Evolutionary conservation across 2,329 filamentous ascomycete species (phyloP), one percentile per base, ranked within the genome.

Genomic region (Cladosporium sp.): DNA sequence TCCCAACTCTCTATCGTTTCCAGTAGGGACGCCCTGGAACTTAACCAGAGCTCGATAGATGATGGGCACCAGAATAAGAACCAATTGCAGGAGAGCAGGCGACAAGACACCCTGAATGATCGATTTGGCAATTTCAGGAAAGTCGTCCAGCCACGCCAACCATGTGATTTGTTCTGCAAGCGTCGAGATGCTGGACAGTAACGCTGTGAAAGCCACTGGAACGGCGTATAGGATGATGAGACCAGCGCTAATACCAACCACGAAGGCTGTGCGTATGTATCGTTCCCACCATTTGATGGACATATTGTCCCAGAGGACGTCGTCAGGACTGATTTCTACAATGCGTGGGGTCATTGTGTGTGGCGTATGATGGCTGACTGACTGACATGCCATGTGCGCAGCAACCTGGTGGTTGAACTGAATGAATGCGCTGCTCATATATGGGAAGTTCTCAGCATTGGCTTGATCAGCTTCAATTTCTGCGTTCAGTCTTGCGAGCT

Each of bases 321-420:
- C 92, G 42, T 87, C 87, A 0, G 94, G 94, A 6, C 91, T 91
- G 47, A 99, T 91, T 70, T 99, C 94, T n/a, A 96, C 89, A 39
- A 90, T 83, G 25, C 94, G 85, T 0, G 94, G 94, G 1, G 90
- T 83, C 94, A 99, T 99, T 45, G 96, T 89, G 65, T 90, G 90
- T 1, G 94, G 94, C 1, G 96, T 74, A 67, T 99, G 94, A 70
- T 97, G 91, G 37, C 89, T 91, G 45, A 95, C 81, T 48, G 90
- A 86, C 71, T 99, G 94, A 70, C 91, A 97, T 58, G 93, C 94
- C 94, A 99, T 97, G 68, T 99, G 94, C 0, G 94, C 94, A 5
- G 93, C 92, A 1, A 97, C 90, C 71, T 99, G 94, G 69, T 97
- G 89, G 68, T 99, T 96, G 80, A 99, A 99, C 70, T 99, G 94